phyloP scores from a whole-genome alignment of 306 rosid species.

The Crataegus laevigata region DNA sequence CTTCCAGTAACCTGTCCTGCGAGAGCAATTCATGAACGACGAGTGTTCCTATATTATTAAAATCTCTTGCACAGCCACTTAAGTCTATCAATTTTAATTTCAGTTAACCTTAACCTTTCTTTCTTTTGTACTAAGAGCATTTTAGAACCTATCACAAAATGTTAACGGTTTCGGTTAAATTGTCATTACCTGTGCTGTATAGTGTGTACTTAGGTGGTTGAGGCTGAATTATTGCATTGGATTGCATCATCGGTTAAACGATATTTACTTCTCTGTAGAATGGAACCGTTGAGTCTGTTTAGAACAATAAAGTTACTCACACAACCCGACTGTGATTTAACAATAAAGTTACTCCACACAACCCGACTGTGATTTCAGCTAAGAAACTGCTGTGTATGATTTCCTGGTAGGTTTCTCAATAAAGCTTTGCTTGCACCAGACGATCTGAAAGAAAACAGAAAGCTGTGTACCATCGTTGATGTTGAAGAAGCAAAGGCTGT shows the following conservation, averaged over 20 bases:
- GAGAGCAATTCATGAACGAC: neutral
- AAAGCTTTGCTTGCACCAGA: slow-evolving; percentile 31
- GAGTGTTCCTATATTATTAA: too few relatives aligned
- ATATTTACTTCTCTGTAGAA: neutral
- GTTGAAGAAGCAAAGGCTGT: slow-evolving; percentile 50
- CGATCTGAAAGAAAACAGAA: slow-evolving; percentile 12
- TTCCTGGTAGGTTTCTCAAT: slow-evolving; percentile 32
- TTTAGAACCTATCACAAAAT: too few relatives aligned
- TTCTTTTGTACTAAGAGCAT: too few relatives aligned
- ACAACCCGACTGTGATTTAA: neutral
- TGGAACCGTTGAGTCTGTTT: neutral
- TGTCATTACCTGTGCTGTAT: too few relatives aligned
- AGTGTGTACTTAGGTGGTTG: too few relatives aligned
- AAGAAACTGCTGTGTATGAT: neutral
- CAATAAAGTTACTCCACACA: too few relatives aligned
- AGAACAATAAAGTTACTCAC: too few relatives aligned
- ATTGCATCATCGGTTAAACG: neutral
- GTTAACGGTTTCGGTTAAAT: too few relatives aligned
- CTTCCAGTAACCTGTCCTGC: too few relatives aligned
- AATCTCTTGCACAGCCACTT: neutral
- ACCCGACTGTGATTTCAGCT: neutral
- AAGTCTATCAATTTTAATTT: neutral
- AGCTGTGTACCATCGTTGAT: slow-evolving; percentile 12
- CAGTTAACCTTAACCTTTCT: too few relatives aligned
- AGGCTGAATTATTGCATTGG: neutral